Percentiles rank a stretch among this genome's conserved stretches.
These are phyloP conservation scores for Oryza brachyantha DNA, from an alignment of 176 grass and related monocot species.

Conservation along the genomic window DNA sequence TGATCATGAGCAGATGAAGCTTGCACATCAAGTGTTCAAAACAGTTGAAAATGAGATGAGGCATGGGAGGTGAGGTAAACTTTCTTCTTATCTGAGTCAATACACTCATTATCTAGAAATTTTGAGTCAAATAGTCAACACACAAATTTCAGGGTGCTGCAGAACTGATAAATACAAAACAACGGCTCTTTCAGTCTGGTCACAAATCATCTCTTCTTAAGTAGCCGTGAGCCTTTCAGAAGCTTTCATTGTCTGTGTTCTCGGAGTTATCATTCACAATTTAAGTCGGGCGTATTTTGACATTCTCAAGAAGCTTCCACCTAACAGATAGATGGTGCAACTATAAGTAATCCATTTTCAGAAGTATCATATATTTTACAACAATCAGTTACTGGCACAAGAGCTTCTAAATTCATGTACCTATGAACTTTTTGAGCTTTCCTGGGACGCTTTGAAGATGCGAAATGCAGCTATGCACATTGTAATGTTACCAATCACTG, in stretches of 20 bases:
- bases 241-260: background rate
- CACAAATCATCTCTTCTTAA: background rate
- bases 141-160: background rate
- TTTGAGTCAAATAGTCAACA: background rate
- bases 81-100: background rate
- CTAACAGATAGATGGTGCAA: background rate
- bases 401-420: background rate
- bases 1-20: slow-evolving; percentile 16
- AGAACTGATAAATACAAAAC: background rate
- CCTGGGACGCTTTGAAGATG: slow-evolving; percentile 81
- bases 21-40: slow-evolving; percentile 20
- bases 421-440: slow-evolving; percentile 60
- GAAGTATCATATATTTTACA: background rate
- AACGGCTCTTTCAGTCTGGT: background rate
- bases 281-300: background rate
- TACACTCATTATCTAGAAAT: background rate
- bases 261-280: background rate
- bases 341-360: background rate
- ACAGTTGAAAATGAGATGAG: background rate
- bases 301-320: background rate
- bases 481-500: slow-evolving; percentile 80
- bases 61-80: background rate
- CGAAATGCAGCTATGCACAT: slow-evolving; percentile 91
- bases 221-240: background rate
- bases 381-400: background rate